Percentiles rank a stretch among this genome's conserved stretches.
Conservation (phyloP, 441 rosid species). For the Kokia cookei region DNA sequence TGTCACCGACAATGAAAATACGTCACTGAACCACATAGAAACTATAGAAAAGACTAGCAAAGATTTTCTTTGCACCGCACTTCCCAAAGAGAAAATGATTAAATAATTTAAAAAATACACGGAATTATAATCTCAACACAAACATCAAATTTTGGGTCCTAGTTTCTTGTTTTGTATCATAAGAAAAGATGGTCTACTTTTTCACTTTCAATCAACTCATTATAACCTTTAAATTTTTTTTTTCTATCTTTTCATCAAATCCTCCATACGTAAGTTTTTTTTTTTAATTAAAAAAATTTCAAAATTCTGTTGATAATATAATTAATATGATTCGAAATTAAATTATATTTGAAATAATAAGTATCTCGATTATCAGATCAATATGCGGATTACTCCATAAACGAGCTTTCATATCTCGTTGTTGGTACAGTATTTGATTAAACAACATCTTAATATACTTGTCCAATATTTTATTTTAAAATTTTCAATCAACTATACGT, state of each 20-base stretch:
- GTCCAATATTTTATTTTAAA: no score
- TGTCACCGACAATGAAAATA: background rate
- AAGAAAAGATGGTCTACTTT: background rate
- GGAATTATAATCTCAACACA: no score
- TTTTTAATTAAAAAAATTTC: no score
- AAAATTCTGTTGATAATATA: no score
- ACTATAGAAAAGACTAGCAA: background rate
- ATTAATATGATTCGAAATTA: no score
- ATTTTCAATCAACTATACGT: no score
- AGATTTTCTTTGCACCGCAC: background rate
- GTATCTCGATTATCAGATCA: no score
- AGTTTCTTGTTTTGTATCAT: background rate
- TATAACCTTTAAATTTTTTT: background rate
- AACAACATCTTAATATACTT: no score
- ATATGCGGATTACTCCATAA: background rate
- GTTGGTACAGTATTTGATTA: background rate
- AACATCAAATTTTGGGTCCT: background rate
- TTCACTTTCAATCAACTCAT: background rate
- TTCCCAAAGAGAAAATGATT: background rate
- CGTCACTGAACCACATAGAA: background rate
- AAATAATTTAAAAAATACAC: no score
- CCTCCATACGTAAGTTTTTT: background rate
- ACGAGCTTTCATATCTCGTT: background rate
- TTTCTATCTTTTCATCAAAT: background rate
- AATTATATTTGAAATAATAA: no score